Conservation (phyloP, 805 yeast genomes). For the Millerago galiae region DNA sequence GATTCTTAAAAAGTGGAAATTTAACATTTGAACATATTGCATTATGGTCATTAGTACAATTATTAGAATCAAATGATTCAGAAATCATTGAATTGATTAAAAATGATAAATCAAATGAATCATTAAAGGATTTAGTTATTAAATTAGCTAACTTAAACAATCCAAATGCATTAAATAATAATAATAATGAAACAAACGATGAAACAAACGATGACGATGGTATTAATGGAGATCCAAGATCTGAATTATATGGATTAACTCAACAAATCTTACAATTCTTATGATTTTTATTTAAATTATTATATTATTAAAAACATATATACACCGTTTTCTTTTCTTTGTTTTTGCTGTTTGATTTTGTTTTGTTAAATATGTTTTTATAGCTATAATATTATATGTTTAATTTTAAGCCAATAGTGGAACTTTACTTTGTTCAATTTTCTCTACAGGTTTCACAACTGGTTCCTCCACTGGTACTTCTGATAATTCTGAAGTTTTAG, state of each 20-base stretch:
- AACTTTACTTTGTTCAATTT: too few relatives aligned
- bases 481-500: background rate
- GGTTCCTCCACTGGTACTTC: background rate
- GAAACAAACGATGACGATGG: slow-evolving; percentile 36
- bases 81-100: slow-evolving; percentile 51
- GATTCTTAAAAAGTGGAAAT: slow-evolving; percentile 77
- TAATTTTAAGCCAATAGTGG: too few relatives aligned
- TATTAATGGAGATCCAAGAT: slow-evolving; percentile 46
- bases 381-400: background rate
- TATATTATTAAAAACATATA: background rate
- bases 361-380: background rate
- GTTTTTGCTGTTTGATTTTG: background rate
- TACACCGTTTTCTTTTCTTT: background rate
- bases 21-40: slow-evolving; percentile 98
- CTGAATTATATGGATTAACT: slow-evolving; percentile 58
- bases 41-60: slow-evolving; percentile 90
- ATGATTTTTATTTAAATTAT: background rate
- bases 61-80: slow-evolving; percentile 77
- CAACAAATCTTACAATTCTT: slow-evolving; percentile 55
- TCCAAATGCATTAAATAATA: slow-evolving; percentile 9
- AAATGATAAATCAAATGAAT: slow-evolving; percentile 27
- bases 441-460: background rate
- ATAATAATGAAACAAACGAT: slow-evolving; percentile 21
- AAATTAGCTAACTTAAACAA: slow-evolving; percentile 34
- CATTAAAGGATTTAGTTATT: slow-evolving; percentile 44